These are phyloP conservation scores for Coprinellus aureogranulatus DNA, from an alignment of 768 basidiomycete species.

Conservation along the genomic window DNA sequence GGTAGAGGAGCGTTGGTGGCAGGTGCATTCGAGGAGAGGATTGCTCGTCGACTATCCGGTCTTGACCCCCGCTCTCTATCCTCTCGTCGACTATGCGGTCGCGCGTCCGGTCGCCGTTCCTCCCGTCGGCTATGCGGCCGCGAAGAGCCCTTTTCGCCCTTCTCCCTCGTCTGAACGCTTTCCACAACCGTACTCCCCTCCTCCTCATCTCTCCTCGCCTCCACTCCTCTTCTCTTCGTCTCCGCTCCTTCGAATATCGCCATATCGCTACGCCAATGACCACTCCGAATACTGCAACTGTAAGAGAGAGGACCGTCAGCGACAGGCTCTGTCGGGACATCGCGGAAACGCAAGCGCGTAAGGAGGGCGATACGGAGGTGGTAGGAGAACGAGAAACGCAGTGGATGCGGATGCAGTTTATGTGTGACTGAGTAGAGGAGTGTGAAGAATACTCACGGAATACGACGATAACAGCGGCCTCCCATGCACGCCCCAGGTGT, in stretches of 20 bases:
- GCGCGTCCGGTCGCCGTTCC: too few species aligned
- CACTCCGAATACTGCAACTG: conserved; percentile 19
- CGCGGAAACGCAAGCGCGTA: conserved; percentile 21
- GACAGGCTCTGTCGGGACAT: neutral
- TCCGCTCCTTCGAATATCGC: conserved; percentile 2
- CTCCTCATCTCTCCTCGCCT: too few species aligned
- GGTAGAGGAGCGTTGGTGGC: conserved; percentile 61
- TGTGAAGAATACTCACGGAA: conserved; percentile 26
- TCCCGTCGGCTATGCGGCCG: neutral
- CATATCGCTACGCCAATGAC: conserved; percentile 18
- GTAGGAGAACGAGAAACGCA: neutral
- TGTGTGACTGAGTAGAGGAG: too few species aligned
- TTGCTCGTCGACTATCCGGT: conserved; percentile 21
- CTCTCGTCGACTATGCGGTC: too few species aligned
- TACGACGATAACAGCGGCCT: conserved; percentile 33
- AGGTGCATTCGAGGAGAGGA: conserved; percentile 56
- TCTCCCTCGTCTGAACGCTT: too few species aligned
- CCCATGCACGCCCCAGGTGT: conserved; percentile 36
- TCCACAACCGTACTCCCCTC: neutral
- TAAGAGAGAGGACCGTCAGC: neutral
- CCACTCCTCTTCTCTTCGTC: conserved; percentile 9
- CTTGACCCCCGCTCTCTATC: too few species aligned
- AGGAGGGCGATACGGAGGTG: neutral
- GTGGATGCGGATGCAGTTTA: too few species aligned
- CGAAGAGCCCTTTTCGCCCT: too few species aligned